Evolutionary conservation across 208 protist genomes (phyloP).

Genomic region (Porcisia hertigi): DNA sequence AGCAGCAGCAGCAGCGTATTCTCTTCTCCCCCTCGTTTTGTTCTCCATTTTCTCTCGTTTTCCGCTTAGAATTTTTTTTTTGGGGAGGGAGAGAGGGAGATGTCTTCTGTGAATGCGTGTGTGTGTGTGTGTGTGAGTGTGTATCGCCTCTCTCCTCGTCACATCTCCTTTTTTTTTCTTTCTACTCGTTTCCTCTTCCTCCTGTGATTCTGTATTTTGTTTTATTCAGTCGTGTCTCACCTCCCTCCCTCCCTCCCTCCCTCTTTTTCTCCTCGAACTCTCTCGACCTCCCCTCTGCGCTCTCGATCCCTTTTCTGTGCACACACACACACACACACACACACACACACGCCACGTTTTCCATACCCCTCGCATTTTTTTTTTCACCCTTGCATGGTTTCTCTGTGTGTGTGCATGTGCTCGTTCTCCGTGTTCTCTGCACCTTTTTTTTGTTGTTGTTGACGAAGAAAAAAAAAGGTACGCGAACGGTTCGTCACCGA

Average conservation of each 20-base stretch:
- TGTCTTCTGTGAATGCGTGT: not conserved
- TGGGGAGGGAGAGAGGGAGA: no score
- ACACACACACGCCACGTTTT: no score
- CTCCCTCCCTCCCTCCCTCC: not conserved
- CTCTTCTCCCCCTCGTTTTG: not conserved
- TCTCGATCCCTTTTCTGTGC: no score
- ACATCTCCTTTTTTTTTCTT: not conserved
- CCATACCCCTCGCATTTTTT: not conserved
- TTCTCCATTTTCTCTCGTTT: not conserved
- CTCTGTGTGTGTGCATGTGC: not conserved
- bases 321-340: no score
- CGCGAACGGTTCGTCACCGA: no score
- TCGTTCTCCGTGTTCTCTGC: no score
- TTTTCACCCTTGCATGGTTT: not conserved
- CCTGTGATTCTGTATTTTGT: not conserved
- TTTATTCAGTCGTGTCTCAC: not conserved
- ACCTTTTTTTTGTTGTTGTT: slow-evolving; percentile 3
- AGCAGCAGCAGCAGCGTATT: no score
- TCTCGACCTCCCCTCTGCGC: no score
- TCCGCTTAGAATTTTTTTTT: not conserved
- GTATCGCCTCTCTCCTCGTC: not conserved
- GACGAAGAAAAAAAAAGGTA: not conserved
- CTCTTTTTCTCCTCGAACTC: not conserved
- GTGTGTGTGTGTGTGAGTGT: not conserved
- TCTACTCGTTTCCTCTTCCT: not conserved